phyloP scores from a whole-genome alignment of 768 basidiomycete species.

The Suillus americanus region DNA sequence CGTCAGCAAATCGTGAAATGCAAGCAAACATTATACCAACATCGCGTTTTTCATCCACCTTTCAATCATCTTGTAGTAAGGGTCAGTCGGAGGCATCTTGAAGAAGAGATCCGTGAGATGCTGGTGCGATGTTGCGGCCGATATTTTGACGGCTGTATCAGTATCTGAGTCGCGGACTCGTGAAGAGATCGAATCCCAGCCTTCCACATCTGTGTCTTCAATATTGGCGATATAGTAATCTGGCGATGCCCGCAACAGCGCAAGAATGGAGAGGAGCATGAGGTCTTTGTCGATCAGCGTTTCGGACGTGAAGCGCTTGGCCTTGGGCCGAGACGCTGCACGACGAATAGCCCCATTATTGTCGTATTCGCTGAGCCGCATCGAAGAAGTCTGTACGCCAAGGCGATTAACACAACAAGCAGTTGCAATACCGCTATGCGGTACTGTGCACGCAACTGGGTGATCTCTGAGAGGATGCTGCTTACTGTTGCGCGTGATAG shows the following conservation, averaged over 20 bases:
- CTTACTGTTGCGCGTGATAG: conserved; percentile 81
- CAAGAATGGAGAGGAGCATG: conserved; percentile 64
- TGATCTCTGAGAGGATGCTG: conserved; percentile 69
- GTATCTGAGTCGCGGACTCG: conserved; percentile 62
- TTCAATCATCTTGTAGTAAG: conserved; percentile 35
- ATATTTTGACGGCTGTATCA: conserved; percentile 66
- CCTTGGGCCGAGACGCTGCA: conserved; percentile 56
- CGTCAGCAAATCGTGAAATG: conserved; percentile 4
- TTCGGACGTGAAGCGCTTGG: conserved; percentile 55
- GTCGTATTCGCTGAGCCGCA: conserved; percentile 63
- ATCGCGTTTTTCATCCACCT: conserved; percentile 46
- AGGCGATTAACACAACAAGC: not conserved
- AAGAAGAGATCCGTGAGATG: conserved; percentile 45
- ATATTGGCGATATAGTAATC: conserved; percentile 52
- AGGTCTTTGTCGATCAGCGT: conserved; percentile 68
- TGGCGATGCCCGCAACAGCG: conserved; percentile 62
- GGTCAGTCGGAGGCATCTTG: conserved; percentile 40
- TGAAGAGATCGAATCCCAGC: conserved; percentile 46
- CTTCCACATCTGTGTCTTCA: conserved; percentile 18
- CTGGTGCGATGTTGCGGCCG: conserved; percentile 51
- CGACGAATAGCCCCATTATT: conserved; percentile 54
- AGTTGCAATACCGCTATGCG: conserved; percentile 34
- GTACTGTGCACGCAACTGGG: conserved; percentile 70
- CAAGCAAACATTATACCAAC: conserved; percentile 33
- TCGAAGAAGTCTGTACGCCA: conserved; percentile 42